These are phyloP conservation scores for Gastrolobium bilobum DNA, from an alignment of 306 rosid genomes.

Conservation along the genomic window DNA sequence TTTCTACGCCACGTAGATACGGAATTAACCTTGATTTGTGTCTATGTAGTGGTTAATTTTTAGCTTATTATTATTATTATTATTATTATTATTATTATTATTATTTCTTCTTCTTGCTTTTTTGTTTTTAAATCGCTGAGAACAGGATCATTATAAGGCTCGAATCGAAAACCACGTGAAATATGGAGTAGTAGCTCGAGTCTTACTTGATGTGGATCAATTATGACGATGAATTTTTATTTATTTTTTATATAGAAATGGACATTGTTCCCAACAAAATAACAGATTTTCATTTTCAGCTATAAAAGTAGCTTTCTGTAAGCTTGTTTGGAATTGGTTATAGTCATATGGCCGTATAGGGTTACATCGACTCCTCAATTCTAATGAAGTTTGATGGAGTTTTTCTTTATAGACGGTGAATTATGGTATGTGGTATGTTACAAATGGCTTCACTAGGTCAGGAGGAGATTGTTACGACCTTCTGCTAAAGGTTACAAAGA, in stretches of 20 bases:
- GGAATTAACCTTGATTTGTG: slow-evolving; percentile 20
- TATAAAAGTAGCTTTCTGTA: neutral
- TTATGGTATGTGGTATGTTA: slow-evolving; percentile 24
- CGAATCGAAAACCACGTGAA: neutral
- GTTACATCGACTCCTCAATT: neutral
- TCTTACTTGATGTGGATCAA: neutral
- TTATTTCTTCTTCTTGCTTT: neutral
- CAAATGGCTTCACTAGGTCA: neutral
- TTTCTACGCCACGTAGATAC: neutral
- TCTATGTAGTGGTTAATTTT: neutral
- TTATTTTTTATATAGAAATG: neutral
- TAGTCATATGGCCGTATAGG: neutral
- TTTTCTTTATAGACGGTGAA: neutral
- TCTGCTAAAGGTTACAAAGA: neutral
- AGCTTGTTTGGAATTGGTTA: neutral
- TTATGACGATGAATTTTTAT: neutral
- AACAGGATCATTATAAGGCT: neutral
- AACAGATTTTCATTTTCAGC: neutral
- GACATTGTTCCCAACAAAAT: neutral
- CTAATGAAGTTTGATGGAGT: neutral
- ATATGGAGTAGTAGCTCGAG: neutral
- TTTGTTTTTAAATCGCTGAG: neutral
- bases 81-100: too few relatives aligned
- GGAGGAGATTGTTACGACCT: neutral
- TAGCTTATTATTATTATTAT: neutral